Evolutionary conservation across 495 filamentous ascomycete species (phyloP).

Genomic region (Aspergillus hancockii): DNA sequence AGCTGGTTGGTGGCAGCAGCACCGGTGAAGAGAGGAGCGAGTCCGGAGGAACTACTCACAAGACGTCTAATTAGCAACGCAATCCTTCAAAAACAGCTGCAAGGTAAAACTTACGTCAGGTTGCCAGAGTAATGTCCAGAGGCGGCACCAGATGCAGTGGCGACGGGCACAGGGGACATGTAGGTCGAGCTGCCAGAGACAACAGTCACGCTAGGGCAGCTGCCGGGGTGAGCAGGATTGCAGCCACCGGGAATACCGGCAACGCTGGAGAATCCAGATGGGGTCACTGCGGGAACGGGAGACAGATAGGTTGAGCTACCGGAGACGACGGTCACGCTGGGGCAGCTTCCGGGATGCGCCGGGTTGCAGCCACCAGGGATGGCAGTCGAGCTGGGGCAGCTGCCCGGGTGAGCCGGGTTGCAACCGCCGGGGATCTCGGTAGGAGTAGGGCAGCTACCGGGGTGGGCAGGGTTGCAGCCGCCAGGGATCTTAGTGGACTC

Average conservation of each 20-base stretch:
- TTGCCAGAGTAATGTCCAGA: not conserved
- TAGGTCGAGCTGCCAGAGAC: conserved; percentile 2
- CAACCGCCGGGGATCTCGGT: not conserved
- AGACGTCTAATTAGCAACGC: not conserved
- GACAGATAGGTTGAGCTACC: not conserved
- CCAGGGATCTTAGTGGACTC: not conserved
- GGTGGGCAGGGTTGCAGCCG: not conserved
- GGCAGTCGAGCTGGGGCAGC: not conserved
- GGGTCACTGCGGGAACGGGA: not conserved
- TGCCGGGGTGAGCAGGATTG: not conserved
- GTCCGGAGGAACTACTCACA: not conserved
- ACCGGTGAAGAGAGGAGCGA: not conserved
- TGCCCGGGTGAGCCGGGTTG: not conserved
- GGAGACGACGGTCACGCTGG: conserved; percentile 2
- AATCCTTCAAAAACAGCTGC: not conserved
- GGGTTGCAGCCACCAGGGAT: conserved; percentile 2
- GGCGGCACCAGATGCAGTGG: not conserved
- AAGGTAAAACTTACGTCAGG: not conserved
- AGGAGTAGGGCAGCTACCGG: not conserved
- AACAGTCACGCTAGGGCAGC: not conserved
- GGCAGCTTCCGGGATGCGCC: not conserved
- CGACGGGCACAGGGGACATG: not conserved
- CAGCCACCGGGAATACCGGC: not conserved
- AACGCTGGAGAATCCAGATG: not conserved
- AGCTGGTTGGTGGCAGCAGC: not conserved